phyloP scores from a whole-genome alignment of 2,329 filamentous ascomycete species.

The Paraconiothyrium sp. region DNA sequence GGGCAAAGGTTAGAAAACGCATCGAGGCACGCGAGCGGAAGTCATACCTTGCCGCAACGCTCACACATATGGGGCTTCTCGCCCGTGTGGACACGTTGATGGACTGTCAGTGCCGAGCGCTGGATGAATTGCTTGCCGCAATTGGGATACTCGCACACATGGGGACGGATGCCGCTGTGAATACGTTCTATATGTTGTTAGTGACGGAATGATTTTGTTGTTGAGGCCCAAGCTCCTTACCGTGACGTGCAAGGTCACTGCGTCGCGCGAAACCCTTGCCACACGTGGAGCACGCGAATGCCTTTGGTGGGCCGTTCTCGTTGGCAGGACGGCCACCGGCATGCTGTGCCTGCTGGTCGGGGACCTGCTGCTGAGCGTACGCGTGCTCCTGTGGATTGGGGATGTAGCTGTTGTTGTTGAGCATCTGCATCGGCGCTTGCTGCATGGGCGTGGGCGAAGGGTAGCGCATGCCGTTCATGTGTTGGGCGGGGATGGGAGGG shows the following conservation, averaged over 20 bases:
- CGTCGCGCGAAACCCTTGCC: slow-evolving; percentile 90
- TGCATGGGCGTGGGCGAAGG: slow-evolving; percentile 62
- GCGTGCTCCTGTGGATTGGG: slow-evolving; percentile 60
- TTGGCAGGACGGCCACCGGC: slow-evolving; percentile 54
- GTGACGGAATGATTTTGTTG: slow-evolving; percentile 35
- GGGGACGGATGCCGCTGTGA: slow-evolving; percentile 88
- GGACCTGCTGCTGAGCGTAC: slow-evolving; percentile 51
- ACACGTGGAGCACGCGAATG: slow-evolving; percentile 90
- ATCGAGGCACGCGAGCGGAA: slow-evolving; percentile 11
- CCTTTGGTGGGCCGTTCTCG: slow-evolving; percentile 69
- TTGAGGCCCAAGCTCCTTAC: slow-evolving; percentile 66
- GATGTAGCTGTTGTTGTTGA: slow-evolving; percentile 66
- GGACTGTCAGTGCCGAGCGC: slow-evolving; percentile 92
- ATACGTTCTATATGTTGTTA: slow-evolving; percentile 78
- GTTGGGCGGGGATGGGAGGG: slow-evolving; percentile 58
- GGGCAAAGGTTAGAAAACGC: slow-evolving; percentile 36
- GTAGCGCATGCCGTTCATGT: slow-evolving; percentile 63
- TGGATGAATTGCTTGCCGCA: slow-evolving; percentile 99
- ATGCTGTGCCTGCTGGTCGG: slow-evolving; percentile 52
- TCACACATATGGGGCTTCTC: slow-evolving; percentile 99
- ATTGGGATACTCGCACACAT: slow-evolving; percentile 87
- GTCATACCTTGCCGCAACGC: slow-evolving; percentile 87
- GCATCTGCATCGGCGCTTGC: slow-evolving; percentile 62
- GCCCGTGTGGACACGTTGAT: slow-evolving; percentile 93
- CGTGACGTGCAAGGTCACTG: slow-evolving; percentile 93